Conservation (phyloP, 2,329 filamentous ascomycete species). For the Monosporascus sp. region DNA sequence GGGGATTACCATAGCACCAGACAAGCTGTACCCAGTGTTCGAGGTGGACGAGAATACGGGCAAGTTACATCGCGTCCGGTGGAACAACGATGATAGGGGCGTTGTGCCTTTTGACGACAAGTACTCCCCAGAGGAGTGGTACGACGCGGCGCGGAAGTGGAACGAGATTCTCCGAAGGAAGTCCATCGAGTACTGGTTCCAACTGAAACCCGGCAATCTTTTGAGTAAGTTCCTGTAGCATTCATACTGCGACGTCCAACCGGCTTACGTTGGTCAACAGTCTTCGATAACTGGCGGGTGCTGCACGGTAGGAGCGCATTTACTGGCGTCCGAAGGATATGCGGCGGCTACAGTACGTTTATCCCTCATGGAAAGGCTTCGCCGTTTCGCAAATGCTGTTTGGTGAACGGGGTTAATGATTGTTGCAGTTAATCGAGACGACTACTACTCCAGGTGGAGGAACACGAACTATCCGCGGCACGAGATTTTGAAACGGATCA, state of each 20-base stretch:
- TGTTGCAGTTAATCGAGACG: constrained; percentile 66
- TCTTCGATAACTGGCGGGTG: constrained; percentile 96
- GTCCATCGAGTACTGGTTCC: constrained; percentile 71
- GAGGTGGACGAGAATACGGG: constrained; percentile 43
- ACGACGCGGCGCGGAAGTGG: constrained; percentile 72
- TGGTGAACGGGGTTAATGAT: not conserved
- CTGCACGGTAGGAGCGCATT: constrained; percentile 83
- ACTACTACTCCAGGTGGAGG: constrained; percentile 72
- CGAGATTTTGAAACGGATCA: constrained; percentile 34
- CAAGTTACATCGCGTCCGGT: constrained; percentile 61
- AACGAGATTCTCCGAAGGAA: constrained; percentile 61
- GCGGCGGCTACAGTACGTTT: constrained; percentile 80
- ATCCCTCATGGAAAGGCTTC: not conserved
- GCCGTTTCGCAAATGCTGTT: not conserved
- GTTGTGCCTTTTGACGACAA: constrained; percentile 53
- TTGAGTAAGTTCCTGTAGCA: constrained; percentile 54
- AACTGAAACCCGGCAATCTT: constrained; percentile 72
- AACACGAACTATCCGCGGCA: constrained; percentile 60
- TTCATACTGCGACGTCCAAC: constrained; percentile 2
- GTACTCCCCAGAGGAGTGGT: constrained; percentile 60
- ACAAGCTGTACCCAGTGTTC: constrained; percentile 66
- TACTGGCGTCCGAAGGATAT: constrained; percentile 78
- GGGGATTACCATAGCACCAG: constrained; percentile 74
- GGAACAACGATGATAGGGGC: constrained; percentile 90
- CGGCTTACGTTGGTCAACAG: constrained; percentile 32